phyloP scores from a whole-genome alignment of 257 asterid species.

The Solanum paucissectum region DNA sequence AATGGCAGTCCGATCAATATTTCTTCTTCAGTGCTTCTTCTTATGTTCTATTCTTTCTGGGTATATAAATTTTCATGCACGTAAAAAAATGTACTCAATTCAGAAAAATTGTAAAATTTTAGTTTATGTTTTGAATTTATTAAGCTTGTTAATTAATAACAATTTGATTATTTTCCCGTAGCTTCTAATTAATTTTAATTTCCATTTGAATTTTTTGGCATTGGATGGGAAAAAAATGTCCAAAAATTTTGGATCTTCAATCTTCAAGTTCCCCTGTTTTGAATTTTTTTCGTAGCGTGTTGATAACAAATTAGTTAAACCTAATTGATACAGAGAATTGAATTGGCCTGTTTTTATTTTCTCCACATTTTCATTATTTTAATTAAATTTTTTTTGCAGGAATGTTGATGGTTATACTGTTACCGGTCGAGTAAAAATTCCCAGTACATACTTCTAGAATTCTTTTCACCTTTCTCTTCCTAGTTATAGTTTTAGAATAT shows the following conservation, averaged over 20 bases:
- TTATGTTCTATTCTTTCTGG: neutral
- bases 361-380: neutral
- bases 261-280: neutral
- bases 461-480: neutral
- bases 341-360: neutral
- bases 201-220: neutral
- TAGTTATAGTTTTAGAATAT: neutral
- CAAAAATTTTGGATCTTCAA: neutral
- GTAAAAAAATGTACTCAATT: neutral
- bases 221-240: neutral
- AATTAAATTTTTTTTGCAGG: slow-evolving; percentile 1
- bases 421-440: slow-evolving; percentile 22
- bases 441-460: slow-evolving; percentile 1
- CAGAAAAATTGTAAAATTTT: neutral
- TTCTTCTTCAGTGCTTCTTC: neutral
- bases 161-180: neutral
- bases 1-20: neutral
- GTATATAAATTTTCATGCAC: neutral
- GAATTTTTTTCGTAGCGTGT: neutral
- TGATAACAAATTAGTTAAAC: neutral
- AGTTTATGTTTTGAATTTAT: neutral
- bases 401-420: slow-evolving; percentile 16
- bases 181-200: neutral
- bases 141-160: neutral
- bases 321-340: neutral